A percentile compares a stretch with the other conserved stretches of the same genome.
Evolutionary conservation across 805 yeast genomes (phyloP).

Genomic region (Ogataea angusta): DNA sequence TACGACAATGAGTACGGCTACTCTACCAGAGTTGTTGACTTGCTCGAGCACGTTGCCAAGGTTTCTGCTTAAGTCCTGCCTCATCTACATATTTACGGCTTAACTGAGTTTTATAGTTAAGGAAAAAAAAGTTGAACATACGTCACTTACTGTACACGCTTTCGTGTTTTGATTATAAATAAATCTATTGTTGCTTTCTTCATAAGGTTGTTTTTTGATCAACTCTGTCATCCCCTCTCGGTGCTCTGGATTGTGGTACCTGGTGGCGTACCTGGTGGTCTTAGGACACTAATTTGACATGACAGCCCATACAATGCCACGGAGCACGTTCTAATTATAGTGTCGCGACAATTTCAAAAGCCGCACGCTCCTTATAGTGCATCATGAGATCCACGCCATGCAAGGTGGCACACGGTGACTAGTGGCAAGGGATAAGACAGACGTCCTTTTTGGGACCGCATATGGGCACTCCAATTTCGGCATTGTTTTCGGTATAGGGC

Average conservation of each 20-base stretch:
- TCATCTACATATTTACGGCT: not conserved
- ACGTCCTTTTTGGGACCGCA: too few relatives aligned
- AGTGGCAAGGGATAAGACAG: too few relatives aligned
- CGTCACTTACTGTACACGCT: not conserved
- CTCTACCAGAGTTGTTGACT: constrained; percentile 94
- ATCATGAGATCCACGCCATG: not conserved
- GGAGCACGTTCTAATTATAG: not conserved
- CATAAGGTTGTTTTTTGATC: too few relatives aligned
- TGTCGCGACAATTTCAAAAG: not conserved
- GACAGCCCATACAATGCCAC: not conserved
- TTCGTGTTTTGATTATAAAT: too few relatives aligned
- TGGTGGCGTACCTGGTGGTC: too few relatives aligned
- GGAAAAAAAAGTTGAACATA: not conserved
- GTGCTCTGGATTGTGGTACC: too few relatives aligned
- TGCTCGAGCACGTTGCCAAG: constrained; percentile 77
- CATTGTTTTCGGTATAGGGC: not conserved
- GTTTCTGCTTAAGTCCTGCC: constrained; percentile 26
- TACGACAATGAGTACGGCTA: constrained; percentile 96
- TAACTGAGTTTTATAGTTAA: not conserved
- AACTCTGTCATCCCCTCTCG: too few relatives aligned
- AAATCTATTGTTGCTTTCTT: too few relatives aligned
- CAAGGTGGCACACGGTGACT: too few relatives aligned
- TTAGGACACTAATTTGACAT: too few relatives aligned
- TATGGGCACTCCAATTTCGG: not conserved
- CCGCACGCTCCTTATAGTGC: not conserved